Evolutionary conservation across 2,329 filamentous ascomycete genomes (phyloP).

Genomic region (Pseudogymnoascus sp.): DNA sequence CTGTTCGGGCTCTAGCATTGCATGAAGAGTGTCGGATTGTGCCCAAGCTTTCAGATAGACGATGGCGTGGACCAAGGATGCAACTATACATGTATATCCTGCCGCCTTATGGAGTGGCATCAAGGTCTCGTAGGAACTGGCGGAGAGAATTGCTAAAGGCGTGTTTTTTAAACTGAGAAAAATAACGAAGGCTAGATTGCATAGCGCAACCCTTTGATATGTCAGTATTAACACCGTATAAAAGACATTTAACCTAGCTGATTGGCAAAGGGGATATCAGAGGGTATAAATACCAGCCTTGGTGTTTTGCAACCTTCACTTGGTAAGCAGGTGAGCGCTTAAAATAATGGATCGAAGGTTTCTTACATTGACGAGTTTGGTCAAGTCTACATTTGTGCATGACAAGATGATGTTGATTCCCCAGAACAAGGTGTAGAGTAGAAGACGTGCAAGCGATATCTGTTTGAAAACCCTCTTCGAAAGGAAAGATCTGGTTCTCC

Average conservation of each 20-base stretch:
- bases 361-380: conserved; percentile 15
- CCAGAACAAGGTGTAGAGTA: conserved; percentile 30
- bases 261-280: conserved; percentile 14
- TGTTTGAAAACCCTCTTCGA: conserved; percentile 32
- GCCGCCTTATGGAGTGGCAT: conserved; percentile 49
- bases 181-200: conserved; percentile 45
- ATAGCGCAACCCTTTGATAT: conserved; percentile 36
- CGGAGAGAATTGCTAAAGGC: conserved; percentile 44
- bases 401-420: conserved; percentile 31
- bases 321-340: neutral
- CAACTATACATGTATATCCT: conserved; percentile 42
- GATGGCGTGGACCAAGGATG: conserved; percentile 39
- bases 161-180: conserved; percentile 53
- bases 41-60: conserved; percentile 34
- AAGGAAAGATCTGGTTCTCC: conserved; percentile 18
- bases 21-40: conserved; percentile 19
- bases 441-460: conserved; percentile 33
- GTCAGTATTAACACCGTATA: neutral
- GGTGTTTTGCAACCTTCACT: neutral
- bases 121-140: conserved; percentile 51
- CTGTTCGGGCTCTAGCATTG: conserved; percentile 33
- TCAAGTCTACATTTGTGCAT: conserved; percentile 25
- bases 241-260: conserved; percentile 12
- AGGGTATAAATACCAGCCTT: conserved; percentile 20
- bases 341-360: conserved; percentile 1